phyloP scores from a whole-genome alignment of 805 yeast species.

The Metschnikowia continentalis region DNA sequence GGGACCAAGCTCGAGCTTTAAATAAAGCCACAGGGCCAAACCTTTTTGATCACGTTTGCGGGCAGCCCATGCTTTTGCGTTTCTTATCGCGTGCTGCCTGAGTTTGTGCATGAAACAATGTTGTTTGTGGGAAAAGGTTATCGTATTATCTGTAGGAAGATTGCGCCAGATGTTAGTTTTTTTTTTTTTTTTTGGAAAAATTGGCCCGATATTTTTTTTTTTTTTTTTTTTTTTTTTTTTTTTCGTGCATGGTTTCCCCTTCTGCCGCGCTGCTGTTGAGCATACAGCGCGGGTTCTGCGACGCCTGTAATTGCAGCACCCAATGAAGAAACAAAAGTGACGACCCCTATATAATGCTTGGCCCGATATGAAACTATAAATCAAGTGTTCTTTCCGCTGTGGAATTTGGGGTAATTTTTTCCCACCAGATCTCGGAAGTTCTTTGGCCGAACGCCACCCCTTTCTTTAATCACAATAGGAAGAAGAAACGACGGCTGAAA shows the following conservation, averaged over 20 bases:
- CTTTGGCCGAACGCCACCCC: not conserved
- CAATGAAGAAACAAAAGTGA: not conserved
- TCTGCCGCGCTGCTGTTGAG: not conserved
- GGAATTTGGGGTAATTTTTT: not conserved
- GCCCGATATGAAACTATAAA: not conserved
- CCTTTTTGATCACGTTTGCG: not conserved
- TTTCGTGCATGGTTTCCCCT: not conserved
- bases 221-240: not conserved
- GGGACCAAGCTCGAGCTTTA: too few species aligned
- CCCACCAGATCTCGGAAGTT: not conserved
- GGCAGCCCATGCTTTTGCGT: not conserved
- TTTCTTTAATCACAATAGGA: not conserved
- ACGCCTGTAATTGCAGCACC: conserved; percentile 1
- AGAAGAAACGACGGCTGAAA: too few species aligned
- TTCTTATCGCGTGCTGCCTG: not conserved
- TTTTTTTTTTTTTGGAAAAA: not conserved
- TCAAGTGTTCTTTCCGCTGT: not conserved
- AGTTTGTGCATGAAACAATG: not conserved
- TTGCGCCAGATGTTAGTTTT: not conserved
- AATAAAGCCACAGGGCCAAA: too few species aligned
- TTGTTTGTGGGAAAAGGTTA: not conserved
- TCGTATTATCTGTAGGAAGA: not conserved
- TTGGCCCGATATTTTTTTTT: too few species aligned
- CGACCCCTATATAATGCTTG: not conserved
- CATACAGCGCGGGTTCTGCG: not conserved